phyloP scores from a whole-genome alignment of 2,329 filamentous ascomycete species.

The Plectosphaerella cucumerina region DNA sequence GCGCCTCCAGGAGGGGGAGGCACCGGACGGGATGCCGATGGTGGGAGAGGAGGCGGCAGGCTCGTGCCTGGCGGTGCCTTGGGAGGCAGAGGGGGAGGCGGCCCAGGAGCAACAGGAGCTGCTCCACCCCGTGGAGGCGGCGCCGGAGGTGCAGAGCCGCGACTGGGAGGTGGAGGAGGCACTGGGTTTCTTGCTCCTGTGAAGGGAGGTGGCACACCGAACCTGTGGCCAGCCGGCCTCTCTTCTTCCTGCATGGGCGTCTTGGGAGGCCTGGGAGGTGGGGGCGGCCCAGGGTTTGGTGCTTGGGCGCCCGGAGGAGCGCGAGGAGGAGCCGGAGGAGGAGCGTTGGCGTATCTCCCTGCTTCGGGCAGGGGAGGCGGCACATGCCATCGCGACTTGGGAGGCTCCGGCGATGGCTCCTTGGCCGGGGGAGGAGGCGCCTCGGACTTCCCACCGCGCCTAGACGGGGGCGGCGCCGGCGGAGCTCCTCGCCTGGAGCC shows the following conservation, averaged over 20 bases:
- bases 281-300: conserved; percentile 53
- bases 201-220: conserved; percentile 79
- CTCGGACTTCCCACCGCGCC: conserved; percentile 43
- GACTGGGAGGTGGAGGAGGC: conserved; percentile 73
- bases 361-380: conserved; percentile 88
- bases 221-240: conserved; percentile 49
- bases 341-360: conserved; percentile 72
- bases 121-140: conserved; percentile 46
- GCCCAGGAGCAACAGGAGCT: conserved; percentile 20
- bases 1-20: conserved; percentile 46
- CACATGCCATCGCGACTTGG: conserved; percentile 40
- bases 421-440: conserved; percentile 39
- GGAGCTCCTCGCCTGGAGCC: conserved; percentile 42
- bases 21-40: conserved; percentile 45
- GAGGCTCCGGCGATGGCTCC: conserved; percentile 44
- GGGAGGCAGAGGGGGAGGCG: conserved; percentile 41
- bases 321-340: conserved; percentile 36
- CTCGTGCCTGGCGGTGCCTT: conserved; percentile 36
- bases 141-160: conserved; percentile 68
- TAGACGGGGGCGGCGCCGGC: conserved; percentile 54
- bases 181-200: conserved; percentile 55
- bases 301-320: conserved; percentile 29
- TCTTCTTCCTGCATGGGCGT: conserved; percentile 65
- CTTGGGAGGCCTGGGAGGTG: conserved; percentile 66
- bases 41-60: conserved; percentile 44